Evolutionary conservation across 352 stramenopile genomes (phyloP).

Genomic region (Pythium apleroticum): DNA sequence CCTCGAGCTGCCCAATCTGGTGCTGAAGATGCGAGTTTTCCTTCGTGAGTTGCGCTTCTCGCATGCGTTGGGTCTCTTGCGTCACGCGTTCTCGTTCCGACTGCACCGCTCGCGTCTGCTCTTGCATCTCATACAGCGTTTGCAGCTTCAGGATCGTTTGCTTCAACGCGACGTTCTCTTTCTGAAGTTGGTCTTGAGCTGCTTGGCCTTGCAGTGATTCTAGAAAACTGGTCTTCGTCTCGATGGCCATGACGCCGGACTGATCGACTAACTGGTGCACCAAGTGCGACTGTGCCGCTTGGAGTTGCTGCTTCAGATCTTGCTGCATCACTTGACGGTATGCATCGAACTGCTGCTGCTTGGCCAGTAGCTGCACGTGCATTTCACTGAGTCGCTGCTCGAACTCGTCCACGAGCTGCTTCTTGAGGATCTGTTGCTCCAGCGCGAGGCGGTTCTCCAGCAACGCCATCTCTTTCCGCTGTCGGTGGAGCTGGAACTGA

Average conservation of each 20-base stretch:
- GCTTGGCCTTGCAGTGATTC: constrained; percentile 47
- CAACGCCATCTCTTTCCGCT: constrained; percentile 26
- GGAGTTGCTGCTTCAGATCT: constrained; percentile 57
- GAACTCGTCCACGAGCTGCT: constrained; percentile 51
- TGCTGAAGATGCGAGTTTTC: constrained; percentile 51
- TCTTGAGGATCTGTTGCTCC: constrained; percentile 43
- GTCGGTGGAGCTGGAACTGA: constrained; percentile 32
- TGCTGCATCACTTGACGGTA: constrained; percentile 61
- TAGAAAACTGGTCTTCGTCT: constrained; percentile 52
- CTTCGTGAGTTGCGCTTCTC: constrained; percentile 35
- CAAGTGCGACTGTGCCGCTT: constrained; percentile 50
- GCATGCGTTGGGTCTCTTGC: constrained; percentile 37
- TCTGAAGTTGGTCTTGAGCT: constrained; percentile 40
- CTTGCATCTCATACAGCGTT: constrained; percentile 61
- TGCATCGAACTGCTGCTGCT: constrained; percentile 64
- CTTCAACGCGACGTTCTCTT: constrained; percentile 68
- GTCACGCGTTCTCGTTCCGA: constrained; percentile 45
- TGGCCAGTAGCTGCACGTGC: constrained; percentile 48
- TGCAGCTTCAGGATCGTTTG: constrained; percentile 69
- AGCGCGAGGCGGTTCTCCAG: constrained; percentile 34
- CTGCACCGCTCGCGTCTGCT: constrained; percentile 38
- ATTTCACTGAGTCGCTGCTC: constrained; percentile 56
- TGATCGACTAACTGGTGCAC: constrained; percentile 62
- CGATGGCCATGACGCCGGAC: constrained; percentile 47
- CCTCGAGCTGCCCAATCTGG: constrained; percentile 50